Evolutionary conservation across 2,329 filamentous ascomycete species (phyloP).

Genomic region (Penicillium palitans): DNA sequence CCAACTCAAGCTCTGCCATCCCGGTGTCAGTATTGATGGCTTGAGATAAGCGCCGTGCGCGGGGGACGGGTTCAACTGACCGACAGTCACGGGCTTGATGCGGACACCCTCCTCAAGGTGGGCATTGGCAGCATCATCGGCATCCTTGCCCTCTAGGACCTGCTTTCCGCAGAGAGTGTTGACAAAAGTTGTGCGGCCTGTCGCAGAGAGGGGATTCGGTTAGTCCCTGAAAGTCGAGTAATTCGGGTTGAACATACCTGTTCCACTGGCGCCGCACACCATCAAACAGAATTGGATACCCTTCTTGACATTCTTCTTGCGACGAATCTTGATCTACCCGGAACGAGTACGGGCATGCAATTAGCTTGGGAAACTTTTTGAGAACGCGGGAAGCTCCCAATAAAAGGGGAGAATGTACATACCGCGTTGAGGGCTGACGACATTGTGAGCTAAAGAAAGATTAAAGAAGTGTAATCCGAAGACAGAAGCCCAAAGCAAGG

Average conservation of each 20-base stretch:
- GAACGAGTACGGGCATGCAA: conserved; percentile 22
- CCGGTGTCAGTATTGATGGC: conserved; percentile 33
- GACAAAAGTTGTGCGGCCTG: conserved; percentile 96
- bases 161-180: conserved; percentile 97
- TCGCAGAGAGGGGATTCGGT: conserved; percentile 11
- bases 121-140: conserved; percentile 82
- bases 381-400: conserved; percentile 20
- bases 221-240: neutral
- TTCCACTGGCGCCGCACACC: conserved; percentile 98
- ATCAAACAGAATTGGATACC: conserved; percentile 99
- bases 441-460: conserved; percentile 44
- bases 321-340: conserved; percentile 84
- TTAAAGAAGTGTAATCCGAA: conserved; percentile 20
- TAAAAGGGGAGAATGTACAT: conserved; percentile 39
- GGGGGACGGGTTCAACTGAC: conserved; percentile 55
- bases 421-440: conserved; percentile 56
- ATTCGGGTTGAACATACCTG: conserved; percentile 60
- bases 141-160: conserved; percentile 87
- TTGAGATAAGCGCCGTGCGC: conserved; percentile 2
- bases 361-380: conserved; percentile 22
- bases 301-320: conserved; percentile 99
- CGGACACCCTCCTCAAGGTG: conserved; percentile 95
- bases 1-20: conserved; percentile 78
- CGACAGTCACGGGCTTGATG: conserved; percentile 97
- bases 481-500: conserved; percentile 23